Base-by-base conservation (phyloP, 345 rosid genomes). In the Salix purpurea region DNA sequence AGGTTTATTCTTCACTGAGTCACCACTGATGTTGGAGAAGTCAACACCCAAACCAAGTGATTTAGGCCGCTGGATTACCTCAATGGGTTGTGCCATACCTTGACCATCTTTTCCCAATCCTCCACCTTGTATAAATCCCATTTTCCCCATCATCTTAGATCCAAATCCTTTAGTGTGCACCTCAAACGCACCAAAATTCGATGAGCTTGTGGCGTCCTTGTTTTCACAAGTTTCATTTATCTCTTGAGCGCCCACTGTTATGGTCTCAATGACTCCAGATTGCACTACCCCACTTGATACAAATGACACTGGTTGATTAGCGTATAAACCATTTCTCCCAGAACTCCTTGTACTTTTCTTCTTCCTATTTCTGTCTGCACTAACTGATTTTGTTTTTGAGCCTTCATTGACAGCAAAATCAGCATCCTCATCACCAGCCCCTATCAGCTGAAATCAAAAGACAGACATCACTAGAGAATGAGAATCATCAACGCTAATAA, bases 121-220 rank as follows among this genome's bases (percentile, higher is more conserved):
- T 8, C 86, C 88, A n/a, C 98, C 98, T 81, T 89, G 93, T 64
- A 89, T 75, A 58, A 79, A 95, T 75, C 98, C 97, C 99, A 95
- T 95, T 78, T 85, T 94, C 0, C 91, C 97, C 97, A 94, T 91
- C 93, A 94, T 89, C 87, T 93, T 94, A 40, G 98, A 93, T 79
- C 98, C 97, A 75, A 91, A 91, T 16, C 97, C 98, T 82, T 82
- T 89, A 11, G 99, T 96, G 80, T 94, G 97, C 23, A 88, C 83
- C 92, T 96, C 98, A 32, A 96, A 94, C 26, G 93, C 87, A 69
- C 94, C 98, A 48, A 86, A 82, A 62, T 78, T 84, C 64, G 74
- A 84, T 70, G 87, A 79, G 39, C 70, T 80, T 65, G 73, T 16
- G 34, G 75, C 74, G 26, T 21, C 84, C 76, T 85, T 84, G 15